Base-by-base conservation (phyloP, 495 filamentous ascomycete genomes). In the Neurospora sp. region DNA sequence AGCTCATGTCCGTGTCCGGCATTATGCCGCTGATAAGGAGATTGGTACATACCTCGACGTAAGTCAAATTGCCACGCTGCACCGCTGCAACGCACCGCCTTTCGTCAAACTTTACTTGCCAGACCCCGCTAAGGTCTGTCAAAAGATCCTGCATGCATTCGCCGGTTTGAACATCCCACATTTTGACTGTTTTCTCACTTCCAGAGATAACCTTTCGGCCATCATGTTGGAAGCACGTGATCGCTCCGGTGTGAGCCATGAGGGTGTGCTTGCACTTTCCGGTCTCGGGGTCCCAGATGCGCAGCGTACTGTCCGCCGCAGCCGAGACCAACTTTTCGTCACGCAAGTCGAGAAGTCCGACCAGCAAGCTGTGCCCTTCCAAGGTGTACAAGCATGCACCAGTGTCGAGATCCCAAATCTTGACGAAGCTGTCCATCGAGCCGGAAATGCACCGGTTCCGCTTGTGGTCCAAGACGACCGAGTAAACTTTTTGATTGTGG, bases 201-300 rank as follows among this genome's bases (percentile, higher is more conserved):
- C 96, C 96, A 45, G 93, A 97, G 71, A 99, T 95, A 69, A 99
- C 94, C 77, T 98, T 99, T 75, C 95, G 91, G 0, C 91, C 94
- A 79, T 99, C 96, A 77, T 99, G 96, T 80, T 98, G 96, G 83
- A 99, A 99, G 82, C 96, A 99, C 19, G 96, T 99, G 75, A 99
- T 99, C 19, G 96, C 96, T 70, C 94, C 96, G 4, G 94, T 98
- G 77, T 99, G 96, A 0, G 96, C 96, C 73, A 90, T 93, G 72
- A 99, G 84, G 21, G 89, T 94, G 78, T 90, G 92, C 81, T 93
- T 96, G 81, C 96, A 99, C 75, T 92, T 91, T 10, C 96, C 96
- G 48, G 87, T 93, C 78, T 97, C 93, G 1, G 96, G 96, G 80
- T 99, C 96, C 96, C 96, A 99, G 76, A 99, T 97, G 54, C 96